Base-by-base conservation (phyloP, 495 filamentous ascomycete genomes). In the Elasticomyces elasticus region DNA sequence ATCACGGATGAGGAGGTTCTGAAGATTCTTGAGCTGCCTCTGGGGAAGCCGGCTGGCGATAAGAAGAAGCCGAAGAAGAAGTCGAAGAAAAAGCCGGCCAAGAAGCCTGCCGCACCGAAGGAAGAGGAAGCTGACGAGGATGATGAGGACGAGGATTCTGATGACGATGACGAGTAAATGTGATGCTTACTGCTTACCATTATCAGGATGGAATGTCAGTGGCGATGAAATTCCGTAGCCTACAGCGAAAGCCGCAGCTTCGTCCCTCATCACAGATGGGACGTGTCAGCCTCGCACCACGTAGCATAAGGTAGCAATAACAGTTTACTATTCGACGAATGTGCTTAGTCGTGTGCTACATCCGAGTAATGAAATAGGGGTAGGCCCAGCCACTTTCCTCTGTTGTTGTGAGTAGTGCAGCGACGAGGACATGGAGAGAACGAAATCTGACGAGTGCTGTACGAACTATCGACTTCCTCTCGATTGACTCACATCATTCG, bases 1-100 rank as follows among this genome's bases (percentile, higher is more conserved):
- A 92, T 98, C 66, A 85, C 83, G 53, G 90, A 97, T 63, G 87
- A 92, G 70, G 89, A 95, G 71, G 78, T 98, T 58, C 82, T 95
- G 51, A 85, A 89, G 76, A 91, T 98, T 57, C 76, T 98, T 44
- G 87, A 88, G 70, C 84, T 84, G 67, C 89, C 92, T 13, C 69
- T 95, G 51, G 76, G 84, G 56, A 83, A 79, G 63, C 84, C 83
- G 50, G 82, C 83, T 35, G 82, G 83, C 58, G 78, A 79, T 62
- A 89, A 86, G 72, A 79, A 76, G 65, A 81, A 81, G 71, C 85
- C 84, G 71, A 81, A 78, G 67, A 94, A 90, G 75, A 88, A 91
- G 73, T 92, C 92, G 79, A 94, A 91, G 86, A 85, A 86, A 79
- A 23, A 56, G 9, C 47, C 55, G 22, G 58, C 58, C 40, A 80